Percentiles rank a stretch among this genome's conserved stretches.
phyloP scores from a whole-genome alignment of 2,329 filamentous ascomycete species.

The Colletotrichum lindemuthianum region DNA sequence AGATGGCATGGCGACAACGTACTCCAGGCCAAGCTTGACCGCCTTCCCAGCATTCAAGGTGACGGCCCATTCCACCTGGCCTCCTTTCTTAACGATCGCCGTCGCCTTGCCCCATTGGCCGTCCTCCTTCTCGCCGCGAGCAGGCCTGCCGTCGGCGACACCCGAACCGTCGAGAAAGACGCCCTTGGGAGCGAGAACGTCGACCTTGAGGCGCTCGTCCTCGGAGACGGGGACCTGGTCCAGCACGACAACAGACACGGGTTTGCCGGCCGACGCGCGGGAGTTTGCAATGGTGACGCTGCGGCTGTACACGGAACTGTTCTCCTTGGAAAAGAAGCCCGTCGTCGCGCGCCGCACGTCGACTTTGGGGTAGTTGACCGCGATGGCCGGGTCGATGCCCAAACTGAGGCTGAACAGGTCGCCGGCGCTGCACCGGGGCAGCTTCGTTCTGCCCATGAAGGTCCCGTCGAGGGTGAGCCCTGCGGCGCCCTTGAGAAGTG shows the following conservation, averaged over 20 bases:
- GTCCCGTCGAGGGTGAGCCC: constrained; percentile 71
- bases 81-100: constrained; percentile 64
- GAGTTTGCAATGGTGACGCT: constrained; percentile 62
- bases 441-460: constrained; percentile 66
- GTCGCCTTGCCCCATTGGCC: constrained; percentile 64
- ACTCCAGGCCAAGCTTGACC: constrained; percentile 68
- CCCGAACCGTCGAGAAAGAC: constrained; percentile 51
- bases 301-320: constrained; percentile 61
- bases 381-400: constrained; percentile 68
- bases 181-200: constrained; percentile 59
- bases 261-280: constrained; percentile 46
- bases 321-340: constrained; percentile 64
- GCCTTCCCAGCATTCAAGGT: constrained; percentile 65
- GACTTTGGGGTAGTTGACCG: constrained; percentile 65
- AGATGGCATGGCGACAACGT: constrained; percentile 66
- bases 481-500: constrained; percentile 63
- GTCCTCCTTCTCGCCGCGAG: constrained; percentile 44
- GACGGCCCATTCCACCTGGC: constrained; percentile 69
- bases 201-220: constrained; percentile 66
- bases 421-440: constrained; percentile 66
- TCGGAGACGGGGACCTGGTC: constrained; percentile 72
- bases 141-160: constrained; percentile 48
- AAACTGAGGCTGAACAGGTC: constrained; percentile 64
- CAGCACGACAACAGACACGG: constrained; percentile 60
- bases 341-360: constrained; percentile 61